Conservation (phyloP, 2,329 filamentous ascomycete genomes). For the Calcarisporium arbuscula region DNA sequence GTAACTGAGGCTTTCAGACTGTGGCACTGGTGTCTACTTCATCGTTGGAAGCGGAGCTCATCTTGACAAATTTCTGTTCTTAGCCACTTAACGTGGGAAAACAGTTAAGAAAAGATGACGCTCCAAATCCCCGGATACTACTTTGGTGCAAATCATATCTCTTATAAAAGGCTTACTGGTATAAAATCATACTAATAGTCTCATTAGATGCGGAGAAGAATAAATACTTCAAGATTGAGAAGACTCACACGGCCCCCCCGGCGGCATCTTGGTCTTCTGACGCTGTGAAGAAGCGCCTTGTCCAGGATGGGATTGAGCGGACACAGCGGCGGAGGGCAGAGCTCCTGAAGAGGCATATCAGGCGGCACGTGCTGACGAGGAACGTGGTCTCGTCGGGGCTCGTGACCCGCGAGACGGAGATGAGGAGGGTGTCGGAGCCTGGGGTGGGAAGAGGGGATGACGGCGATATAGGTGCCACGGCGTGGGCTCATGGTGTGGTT, state of each 20-base stretch:
- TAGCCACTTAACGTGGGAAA: not conserved
- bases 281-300: constrained; percentile 49
- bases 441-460: constrained; percentile 17
- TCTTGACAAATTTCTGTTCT: too few species aligned
- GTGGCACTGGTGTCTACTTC: too few species aligned
- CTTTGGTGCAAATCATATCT: constrained; percentile 34
- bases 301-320: constrained; percentile 30
- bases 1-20: not conserved
- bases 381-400: constrained; percentile 25
- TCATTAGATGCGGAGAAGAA: constrained; percentile 46
- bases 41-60: too few species aligned
- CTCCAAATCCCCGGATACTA: constrained; percentile 47
- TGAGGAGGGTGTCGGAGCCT: constrained; percentile 10
- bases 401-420: constrained; percentile 20
- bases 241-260: constrained; percentile 44
- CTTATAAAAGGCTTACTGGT: not conserved
- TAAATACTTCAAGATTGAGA: constrained; percentile 64
- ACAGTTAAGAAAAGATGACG: constrained; percentile 24
- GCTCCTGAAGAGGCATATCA: constrained; percentile 30
- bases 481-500: constrained; percentile 32
- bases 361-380: constrained; percentile 26
- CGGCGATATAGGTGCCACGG: constrained; percentile 21
- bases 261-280: constrained; percentile 49
- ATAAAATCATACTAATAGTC: not conserved
- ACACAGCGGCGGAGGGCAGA: constrained; percentile 20